phyloP scores from a whole-genome alignment of 805 yeast genomes.

The Alloascoidea africana region DNA sequence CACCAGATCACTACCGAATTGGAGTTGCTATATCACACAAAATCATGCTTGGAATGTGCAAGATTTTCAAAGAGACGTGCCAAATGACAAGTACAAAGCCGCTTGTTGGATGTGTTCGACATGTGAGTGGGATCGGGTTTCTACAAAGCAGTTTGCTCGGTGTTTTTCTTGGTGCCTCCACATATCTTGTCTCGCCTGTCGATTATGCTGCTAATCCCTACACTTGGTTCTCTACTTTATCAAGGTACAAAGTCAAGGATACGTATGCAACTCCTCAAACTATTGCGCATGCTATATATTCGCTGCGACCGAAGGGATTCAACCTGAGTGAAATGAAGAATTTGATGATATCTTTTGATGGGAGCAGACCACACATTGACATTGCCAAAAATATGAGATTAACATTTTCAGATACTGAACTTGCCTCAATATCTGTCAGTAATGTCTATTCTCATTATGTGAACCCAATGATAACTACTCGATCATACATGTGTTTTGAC shows the following conservation, averaged over 20 bases:
- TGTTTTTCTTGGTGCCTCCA: constrained; percentile 72
- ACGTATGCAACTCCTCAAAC: constrained; percentile 73
- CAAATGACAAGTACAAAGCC: constrained; percentile 61
- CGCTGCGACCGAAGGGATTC: constrained; percentile 44
- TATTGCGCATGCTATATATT: constrained; percentile 57
- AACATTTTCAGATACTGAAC: constrained; percentile 45
- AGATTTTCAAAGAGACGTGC: constrained; percentile 84
- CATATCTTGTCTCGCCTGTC: constrained; percentile 64
- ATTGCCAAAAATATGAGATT: constrained; percentile 41
- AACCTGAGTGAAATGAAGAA: constrained; percentile 54
- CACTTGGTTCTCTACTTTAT: constrained; percentile 50
- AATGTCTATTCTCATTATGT: constrained; percentile 64
- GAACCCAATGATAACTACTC: constrained; percentile 71
- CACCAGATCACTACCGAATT: constrained; percentile 54
- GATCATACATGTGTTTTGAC: constrained; percentile 80
- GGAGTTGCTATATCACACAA: constrained; percentile 43
- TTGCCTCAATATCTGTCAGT: constrained; percentile 57
- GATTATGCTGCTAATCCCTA: constrained; percentile 66
- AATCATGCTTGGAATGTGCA: constrained; percentile 63
- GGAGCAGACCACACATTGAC: constrained; percentile 56
- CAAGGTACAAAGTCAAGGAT: constrained; percentile 73
- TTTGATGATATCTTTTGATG: constrained; percentile 67
- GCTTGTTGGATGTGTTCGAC: constrained; percentile 75
- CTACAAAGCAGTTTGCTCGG: constrained; percentile 77
- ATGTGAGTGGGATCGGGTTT: constrained; percentile 77